phyloP scores from a whole-genome alignment of 2,329 filamentous ascomycete species.

The Penicillium fuscoglaucum region DNA sequence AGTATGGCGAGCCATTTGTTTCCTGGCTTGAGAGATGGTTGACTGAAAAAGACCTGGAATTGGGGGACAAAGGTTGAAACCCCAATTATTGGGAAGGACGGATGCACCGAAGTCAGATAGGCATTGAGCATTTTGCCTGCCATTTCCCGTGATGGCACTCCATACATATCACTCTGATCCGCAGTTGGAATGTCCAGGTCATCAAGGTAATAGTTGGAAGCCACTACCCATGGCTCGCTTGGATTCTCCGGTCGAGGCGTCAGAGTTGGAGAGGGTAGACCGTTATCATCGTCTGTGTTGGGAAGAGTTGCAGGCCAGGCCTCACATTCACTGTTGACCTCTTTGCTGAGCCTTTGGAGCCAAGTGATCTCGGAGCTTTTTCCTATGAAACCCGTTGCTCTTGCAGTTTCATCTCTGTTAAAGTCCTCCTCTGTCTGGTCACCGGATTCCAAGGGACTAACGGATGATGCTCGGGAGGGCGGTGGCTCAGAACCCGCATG shows the following conservation, averaged over 20 bases:
- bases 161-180: constrained; percentile 38
- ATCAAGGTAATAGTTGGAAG: constrained; percentile 43
- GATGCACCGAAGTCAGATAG: constrained; percentile 46
- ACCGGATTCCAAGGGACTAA: constrained; percentile 40
- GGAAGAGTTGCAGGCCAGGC: constrained; percentile 17
- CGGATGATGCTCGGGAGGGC: constrained; percentile 26
- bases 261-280: constrained; percentile 31
- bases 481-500: constrained; percentile 24
- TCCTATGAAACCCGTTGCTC: constrained; percentile 46
- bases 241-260: constrained; percentile 26
- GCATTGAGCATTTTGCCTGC: constrained; percentile 44
- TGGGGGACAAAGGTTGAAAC: constrained; percentile 44
- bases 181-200: constrained; percentile 40
- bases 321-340: constrained; percentile 32
- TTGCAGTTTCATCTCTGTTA: constrained; percentile 39
- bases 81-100: constrained; percentile 47
- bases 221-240: constrained; percentile 30
- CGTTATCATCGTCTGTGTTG: constrained; percentile 22
- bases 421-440: constrained; percentile 48
- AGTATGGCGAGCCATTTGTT: constrained; percentile 47
- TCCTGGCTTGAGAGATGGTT: constrained; percentile 37
- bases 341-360: constrained; percentile 43
- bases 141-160: constrained; percentile 39
- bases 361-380: constrained; percentile 49
- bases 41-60: constrained; percentile 42